A percentile compares a stretch with the other conserved stretches of the same genome.
These are phyloP conservation scores for Yamadazyma paraphyllophila DNA, from an alignment of 805 yeast genomes.

Conservation along the genomic window DNA sequence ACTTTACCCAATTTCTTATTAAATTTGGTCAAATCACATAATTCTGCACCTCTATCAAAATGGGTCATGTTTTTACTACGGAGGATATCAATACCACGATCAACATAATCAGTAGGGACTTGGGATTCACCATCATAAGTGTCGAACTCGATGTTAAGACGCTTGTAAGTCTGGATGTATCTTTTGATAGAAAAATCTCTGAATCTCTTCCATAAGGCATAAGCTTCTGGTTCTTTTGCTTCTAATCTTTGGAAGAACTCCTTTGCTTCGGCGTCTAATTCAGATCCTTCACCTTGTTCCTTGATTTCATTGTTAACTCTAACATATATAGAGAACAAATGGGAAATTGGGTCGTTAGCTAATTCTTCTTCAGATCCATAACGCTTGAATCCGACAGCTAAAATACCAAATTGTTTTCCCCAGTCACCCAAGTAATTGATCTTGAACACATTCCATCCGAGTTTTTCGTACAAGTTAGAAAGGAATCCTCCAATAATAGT, in stretches of 20 bases:
- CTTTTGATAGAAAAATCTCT: conserved; percentile 86
- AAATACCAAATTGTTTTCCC: conserved; percentile 98
- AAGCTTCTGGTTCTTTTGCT: conserved; percentile 82
- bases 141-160: conserved; percentile 87
- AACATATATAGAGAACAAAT: conserved; percentile 92
- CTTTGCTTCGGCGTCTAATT: conserved; percentile 81
- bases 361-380: conserved; percentile 80
- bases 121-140: conserved; percentile 95
- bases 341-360: conserved; percentile 81
- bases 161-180: conserved; percentile 84
- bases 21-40: conserved; percentile 80
- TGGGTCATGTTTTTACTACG: conserved; percentile 67
- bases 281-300: conserved; percentile 54
- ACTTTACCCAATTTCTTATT: conserved; percentile 93
- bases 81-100: conserved; percentile 59
- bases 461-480: conserved; percentile 81
- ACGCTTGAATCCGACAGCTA: conserved; percentile 87
- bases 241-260: conserved; percentile 88
- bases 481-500: conserved; percentile 97
- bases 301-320: conserved; percentile 74
- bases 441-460: conserved; percentile 91
- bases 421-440: conserved; percentile 97
- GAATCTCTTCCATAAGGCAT: conserved; percentile 79
- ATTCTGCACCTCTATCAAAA: conserved; percentile 87
- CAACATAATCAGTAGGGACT: conserved; percentile 73